A percentile compares a stretch with the other conserved stretches of the same genome.
phyloP scores from a whole-genome alignment of 1,284 basidiomycete genomes.

The Trichosporon sp. region DNA sequence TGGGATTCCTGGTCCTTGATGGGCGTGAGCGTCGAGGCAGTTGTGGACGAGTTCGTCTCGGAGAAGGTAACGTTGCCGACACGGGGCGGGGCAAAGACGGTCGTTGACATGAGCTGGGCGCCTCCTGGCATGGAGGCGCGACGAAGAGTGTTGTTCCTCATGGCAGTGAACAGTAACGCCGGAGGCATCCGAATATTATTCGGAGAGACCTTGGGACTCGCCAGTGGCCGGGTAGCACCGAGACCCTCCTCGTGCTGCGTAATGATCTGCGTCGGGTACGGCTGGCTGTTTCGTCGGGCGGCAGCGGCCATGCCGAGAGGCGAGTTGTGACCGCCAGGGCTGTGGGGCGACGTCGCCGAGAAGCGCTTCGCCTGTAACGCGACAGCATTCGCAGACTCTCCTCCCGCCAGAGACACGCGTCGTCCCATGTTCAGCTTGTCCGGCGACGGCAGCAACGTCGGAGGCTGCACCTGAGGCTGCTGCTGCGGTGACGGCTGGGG shows the following conservation, averaged over 20 bases:
- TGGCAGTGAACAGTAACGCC: conserved; percentile 36
- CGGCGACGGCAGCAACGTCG: conserved; percentile 10
- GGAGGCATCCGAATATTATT: conserved; percentile 28
- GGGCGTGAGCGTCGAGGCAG: conserved; percentile 22
- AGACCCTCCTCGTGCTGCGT: conserved; percentile 7
- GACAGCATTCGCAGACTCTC: conserved; percentile 21
- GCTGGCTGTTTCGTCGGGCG: conserved; percentile 37
- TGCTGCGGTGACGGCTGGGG: neutral
- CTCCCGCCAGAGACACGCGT: conserved; percentile 37
- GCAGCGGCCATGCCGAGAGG: conserved; percentile 36
- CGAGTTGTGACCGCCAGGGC: conserved; percentile 36
- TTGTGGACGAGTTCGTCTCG: neutral
- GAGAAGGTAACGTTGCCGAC: conserved; percentile 5
- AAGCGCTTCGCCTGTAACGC: neutral
- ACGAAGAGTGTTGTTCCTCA: conserved; percentile 40
- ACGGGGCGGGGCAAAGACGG: conserved; percentile 44
- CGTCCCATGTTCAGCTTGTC: conserved; percentile 31
- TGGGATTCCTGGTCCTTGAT: conserved; percentile 38
- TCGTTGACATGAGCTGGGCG: conserved; percentile 39
- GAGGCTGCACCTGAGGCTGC: neutral
- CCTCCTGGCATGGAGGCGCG: conserved; percentile 39
- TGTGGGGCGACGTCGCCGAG: neutral
- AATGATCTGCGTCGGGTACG: conserved; percentile 36
- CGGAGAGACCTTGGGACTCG: conserved; percentile 35
- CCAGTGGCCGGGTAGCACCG: conserved; percentile 4